These are phyloP conservation scores for Podospora fimiseda DNA, from an alignment of 495 filamentous ascomycete species.

Conservation along the genomic window DNA sequence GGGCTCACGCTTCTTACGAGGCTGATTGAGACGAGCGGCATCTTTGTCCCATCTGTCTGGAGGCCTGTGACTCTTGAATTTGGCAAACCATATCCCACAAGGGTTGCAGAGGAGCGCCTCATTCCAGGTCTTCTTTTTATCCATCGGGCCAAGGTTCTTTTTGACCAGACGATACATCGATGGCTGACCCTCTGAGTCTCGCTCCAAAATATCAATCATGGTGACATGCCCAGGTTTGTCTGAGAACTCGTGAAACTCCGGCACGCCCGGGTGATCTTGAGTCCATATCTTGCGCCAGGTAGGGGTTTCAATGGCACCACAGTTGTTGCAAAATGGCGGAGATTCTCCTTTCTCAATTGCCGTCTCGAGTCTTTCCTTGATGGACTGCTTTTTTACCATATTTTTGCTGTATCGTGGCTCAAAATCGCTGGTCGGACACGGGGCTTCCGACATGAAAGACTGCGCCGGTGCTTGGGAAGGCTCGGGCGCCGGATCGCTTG, in stretches of 20 bases:
- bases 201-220: slow-evolving; percentile 57
- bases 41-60: slow-evolving; percentile 74
- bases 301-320: slow-evolving; percentile 88
- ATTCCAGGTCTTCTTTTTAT: slow-evolving; percentile 58
- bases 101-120: slow-evolving; percentile 84
- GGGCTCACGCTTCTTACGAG: slow-evolving; percentile 40
- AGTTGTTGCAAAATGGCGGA: slow-evolving; percentile 84
- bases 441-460: slow-evolving; percentile 20
- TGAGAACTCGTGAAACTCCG: slow-evolving; percentile 57
- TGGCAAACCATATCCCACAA: slow-evolving; percentile 89
- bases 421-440: slow-evolving; percentile 24
- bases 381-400: slow-evolving; percentile 51
- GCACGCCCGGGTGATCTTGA: slow-evolving; percentile 56
- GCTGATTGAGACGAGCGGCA: slow-evolving; percentile 42
- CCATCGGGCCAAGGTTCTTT: slow-evolving; percentile 55
- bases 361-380: slow-evolving; percentile 57
- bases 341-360: slow-evolving; percentile 65
- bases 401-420: slow-evolving; percentile 41
- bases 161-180: slow-evolving; percentile 66
- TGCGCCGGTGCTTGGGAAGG: slow-evolving; percentile 12
- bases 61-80: slow-evolving; percentile 78
- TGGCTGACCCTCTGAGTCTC: slow-evolving; percentile 52
- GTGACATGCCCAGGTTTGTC: slow-evolving; percentile 60
- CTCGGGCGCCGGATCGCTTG: slow-evolving; percentile 20
- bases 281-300: slow-evolving; percentile 90